These are phyloP conservation scores for Phaeosphaeriaceae sp. DNA, from an alignment of 2,329 filamentous ascomycete genomes.

Conservation along the genomic window DNA sequence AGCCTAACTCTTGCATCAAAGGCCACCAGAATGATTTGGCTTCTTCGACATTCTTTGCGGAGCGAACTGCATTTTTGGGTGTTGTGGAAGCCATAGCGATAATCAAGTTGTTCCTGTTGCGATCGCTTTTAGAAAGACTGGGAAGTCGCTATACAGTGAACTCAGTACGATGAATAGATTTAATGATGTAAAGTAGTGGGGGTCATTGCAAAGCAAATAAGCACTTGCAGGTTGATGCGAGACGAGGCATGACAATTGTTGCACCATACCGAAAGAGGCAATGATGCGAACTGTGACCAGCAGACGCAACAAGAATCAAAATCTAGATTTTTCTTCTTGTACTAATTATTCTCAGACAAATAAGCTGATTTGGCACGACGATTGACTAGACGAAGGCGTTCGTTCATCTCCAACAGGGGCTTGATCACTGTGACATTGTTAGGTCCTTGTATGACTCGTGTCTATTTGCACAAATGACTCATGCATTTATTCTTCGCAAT, in stretches of 20 bases:
- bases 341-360: too few relatives aligned
- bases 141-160: neutral
- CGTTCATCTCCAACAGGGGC: too few relatives aligned
- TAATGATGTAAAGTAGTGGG: too few relatives aligned
- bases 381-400: too few relatives aligned
- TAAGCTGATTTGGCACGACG: too few relatives aligned
- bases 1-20: neutral
- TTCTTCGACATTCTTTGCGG: constrained; percentile 27
- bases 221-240: neutral
- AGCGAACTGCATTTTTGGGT: constrained; percentile 21
- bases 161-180: neutral
- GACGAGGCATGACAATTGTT: too few relatives aligned
- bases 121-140: neutral
- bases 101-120: neutral
- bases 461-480: constrained; percentile 4
- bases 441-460: neutral
- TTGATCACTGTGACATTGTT: too few relatives aligned
- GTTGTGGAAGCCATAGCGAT: constrained; percentile 4
- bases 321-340: too few relatives aligned
- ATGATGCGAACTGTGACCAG: too few relatives aligned
- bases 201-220: neutral
- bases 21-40: constrained; percentile 42
- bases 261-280: too few relatives aligned
- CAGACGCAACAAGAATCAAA: too few relatives aligned
- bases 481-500: neutral